Conservation (phyloP, 805 yeast species). For the Clavispora santaluciae region DNA sequence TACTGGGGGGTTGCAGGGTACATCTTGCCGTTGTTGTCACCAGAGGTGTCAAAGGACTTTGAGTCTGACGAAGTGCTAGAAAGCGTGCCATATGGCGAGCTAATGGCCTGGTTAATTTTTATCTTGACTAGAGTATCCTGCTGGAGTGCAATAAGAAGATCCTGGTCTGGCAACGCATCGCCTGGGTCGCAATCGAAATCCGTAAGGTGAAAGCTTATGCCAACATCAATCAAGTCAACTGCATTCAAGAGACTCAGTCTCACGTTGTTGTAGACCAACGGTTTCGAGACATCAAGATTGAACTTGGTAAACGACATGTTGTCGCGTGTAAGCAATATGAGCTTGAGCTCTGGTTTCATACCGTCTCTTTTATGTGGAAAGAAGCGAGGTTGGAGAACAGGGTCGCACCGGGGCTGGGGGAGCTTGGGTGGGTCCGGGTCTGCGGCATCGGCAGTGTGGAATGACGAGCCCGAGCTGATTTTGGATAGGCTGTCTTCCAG, state of each 20-base stretch:
- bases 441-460: not conserved
- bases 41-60: conserved; percentile 46
- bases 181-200: conserved; percentile 64
- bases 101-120: conserved; percentile 27
- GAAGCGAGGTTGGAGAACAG: not conserved
- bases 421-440: not conserved
- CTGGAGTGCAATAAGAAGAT: conserved; percentile 34
- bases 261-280: conserved; percentile 21
- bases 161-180: conserved; percentile 47
- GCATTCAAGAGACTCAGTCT: conserved; percentile 36
- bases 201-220: conserved; percentile 53
- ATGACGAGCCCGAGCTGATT: not conserved
- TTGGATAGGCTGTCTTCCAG: not conserved
- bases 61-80: conserved; percentile 53
- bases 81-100: conserved; percentile 31
- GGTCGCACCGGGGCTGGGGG: not conserved
- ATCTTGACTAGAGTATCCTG: conserved; percentile 31
- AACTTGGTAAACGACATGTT: conserved; percentile 51
- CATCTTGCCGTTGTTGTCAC: conserved; percentile 34
- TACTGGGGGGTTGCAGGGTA: conserved; percentile 72
- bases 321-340: conserved; percentile 61
- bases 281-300: conserved; percentile 20
- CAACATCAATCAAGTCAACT: conserved; percentile 31
- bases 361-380: conserved; percentile 6
- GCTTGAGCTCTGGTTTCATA: conserved; percentile 13